These are phyloP conservation scores for Dacryopinax spathularia DNA, from an alignment of 768 basidiomycete genomes.

Conservation along the genomic window DNA sequence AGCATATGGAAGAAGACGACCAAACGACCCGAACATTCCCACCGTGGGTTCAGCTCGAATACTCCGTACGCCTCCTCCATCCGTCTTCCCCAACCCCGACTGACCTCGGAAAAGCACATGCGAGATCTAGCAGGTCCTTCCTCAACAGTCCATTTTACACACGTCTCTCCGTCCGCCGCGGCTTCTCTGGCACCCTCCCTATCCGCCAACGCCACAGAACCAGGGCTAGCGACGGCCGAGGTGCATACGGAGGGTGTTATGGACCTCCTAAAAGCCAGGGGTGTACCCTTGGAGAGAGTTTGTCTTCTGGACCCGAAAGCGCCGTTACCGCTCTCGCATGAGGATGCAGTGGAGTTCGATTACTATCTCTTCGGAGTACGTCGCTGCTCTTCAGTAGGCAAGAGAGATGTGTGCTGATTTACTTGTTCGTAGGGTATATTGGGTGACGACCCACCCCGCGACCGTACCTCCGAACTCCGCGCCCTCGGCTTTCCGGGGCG, in stretches of 20 bases:
- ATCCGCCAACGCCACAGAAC: conserved; percentile 8
- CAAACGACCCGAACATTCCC: conserved; percentile 42
- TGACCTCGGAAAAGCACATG: conserved; percentile 52
- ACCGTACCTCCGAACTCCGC: conserved; percentile 80
- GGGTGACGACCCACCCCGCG: conserved; percentile 93
- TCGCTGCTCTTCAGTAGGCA: conserved; percentile 3
- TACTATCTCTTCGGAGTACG: conserved; percentile 86
- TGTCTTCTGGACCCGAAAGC: conserved; percentile 95
- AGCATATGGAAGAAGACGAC: conserved; percentile 95
- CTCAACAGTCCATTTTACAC: conserved; percentile 66
- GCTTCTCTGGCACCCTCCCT: conserved; percentile 34
- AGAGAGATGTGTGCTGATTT: conserved; percentile 1
- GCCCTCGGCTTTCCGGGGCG: conserved; percentile 73
- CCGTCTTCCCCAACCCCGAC: background rate
- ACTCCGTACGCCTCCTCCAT: conserved; percentile 39
- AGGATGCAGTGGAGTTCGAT: conserved; percentile 62
- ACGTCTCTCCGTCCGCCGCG: conserved; percentile 61
- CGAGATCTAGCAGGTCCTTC: conserved; percentile 51
- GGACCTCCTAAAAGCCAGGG: conserved; percentile 37
- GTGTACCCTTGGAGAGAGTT: conserved; percentile 41
- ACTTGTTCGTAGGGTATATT: conserved; percentile 18
- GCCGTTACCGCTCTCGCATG: conserved; percentile 47
- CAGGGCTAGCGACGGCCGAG: conserved; percentile 27
- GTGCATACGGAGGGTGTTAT: conserved; percentile 42
- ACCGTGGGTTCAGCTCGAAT: conserved; percentile 85